Evolutionary conservation across 805 yeast species (phyloP), one percentile per base, ranked within the genome.

Genomic region (Soucietia sequanensis): DNA sequence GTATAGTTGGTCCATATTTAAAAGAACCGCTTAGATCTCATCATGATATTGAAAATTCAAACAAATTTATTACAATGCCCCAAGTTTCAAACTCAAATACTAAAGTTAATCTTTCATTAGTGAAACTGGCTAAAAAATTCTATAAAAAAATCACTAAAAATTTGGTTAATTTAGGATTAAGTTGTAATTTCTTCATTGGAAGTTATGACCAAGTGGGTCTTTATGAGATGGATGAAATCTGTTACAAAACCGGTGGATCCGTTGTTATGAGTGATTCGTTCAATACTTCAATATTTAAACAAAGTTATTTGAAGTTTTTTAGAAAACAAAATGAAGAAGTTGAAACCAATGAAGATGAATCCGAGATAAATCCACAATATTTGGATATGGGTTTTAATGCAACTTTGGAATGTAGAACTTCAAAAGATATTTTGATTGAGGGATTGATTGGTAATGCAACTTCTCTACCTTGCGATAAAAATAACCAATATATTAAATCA

Each of bases 131-230:
- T 4, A 62, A 59, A 31, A 54, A 58, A 30, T 80, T 65, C 48
- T 81, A 78, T 53, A 62, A 65, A 6, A 58, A 60, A 6, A 53
- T 81, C n/a, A 75, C 84, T 3, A 60, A 64, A 17, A 52, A 50
- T 12, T 63, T 77, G 15, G 68, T 78, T 0, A 43, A 59, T 4
- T 66, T 70, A 42, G 84, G 85, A 1, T 72, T 77, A 35, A 63
- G 79, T 5, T 62, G 80, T 30, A 76, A 78, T 47, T 53, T 80
- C 14, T 79, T 80, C 43, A 71, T 78, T 38, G 87, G 87, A 11
- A 70, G 81, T 9, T 80, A 80, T 52, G 87, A 81, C 54, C 88
- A 81, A 54, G 70, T 79, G 28, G 88, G 88, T 0, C 60, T 81
- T 21, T 73, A 61, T 42, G 88, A 81, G 52, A 81, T 81, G 87